Evolutionary conservation across 2,329 filamentous ascomycete species (phyloP), one percentile per base, ranked within the genome.

Genomic region (Cercospora janseana): DNA sequence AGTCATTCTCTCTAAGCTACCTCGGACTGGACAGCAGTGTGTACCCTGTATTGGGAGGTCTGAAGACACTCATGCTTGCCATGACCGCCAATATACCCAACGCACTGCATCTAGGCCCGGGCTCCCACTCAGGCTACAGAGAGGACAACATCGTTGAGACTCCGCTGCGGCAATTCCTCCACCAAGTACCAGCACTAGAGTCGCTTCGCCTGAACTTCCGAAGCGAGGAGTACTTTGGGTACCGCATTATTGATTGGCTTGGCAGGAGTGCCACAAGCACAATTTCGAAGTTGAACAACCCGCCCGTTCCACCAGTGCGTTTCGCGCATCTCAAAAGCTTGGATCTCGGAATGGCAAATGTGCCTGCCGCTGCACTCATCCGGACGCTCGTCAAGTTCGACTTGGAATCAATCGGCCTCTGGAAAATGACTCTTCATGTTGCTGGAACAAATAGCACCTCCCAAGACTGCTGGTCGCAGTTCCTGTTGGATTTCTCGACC

Each of bases 171-270:
- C 52, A 40, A 6, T 60, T 64, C 6, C 35, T 65, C 8, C 49
- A 57, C 29, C 35, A 56, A 8, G 53, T 55, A 1, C 40, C 54
- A 4, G 28, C 45, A 2, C 50, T 65, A 3, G 40, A 59, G 23
- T 32, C 34, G 6, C 47, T 65, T 7, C 54, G 63, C 9, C 42
- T 65, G 15, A 65, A 65, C 37, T 65, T 65, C 38, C 31, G 31
- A 3, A 31, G 7, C 1, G 6, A 20, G 9, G 21, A 51, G n/a
- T 43, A 32, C 8, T 41, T 53, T n/a, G 50, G 26, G 3, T 10
- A 29, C 5, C 54, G 20, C 6, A 34, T 46, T 13, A 35, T 56
- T 7, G 44, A 51, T 2, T 56, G 54, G 54, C 40, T 56, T 4
- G 44, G 50, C 20, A 37, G 38, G 8, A 47, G 26, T 20, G 13